Evolutionary conservation across 805 yeast species (phyloP).

Genomic region (Pichia insulana): DNA sequence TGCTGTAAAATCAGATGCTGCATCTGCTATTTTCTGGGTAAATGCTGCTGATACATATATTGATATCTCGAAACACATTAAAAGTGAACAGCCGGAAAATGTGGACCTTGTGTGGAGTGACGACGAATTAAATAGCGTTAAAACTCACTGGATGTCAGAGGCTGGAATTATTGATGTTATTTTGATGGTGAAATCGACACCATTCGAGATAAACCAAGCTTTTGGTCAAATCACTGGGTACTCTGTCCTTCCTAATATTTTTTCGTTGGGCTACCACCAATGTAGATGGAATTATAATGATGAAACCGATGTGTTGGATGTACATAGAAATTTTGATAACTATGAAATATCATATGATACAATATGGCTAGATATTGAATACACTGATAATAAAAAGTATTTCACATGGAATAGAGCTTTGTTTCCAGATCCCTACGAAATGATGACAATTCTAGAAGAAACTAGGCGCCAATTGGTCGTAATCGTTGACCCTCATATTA

Average conservation of each 20-base stretch:
- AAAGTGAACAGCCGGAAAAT: slow-evolving; percentile 5
- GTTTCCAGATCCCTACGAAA: slow-evolving; percentile 66
- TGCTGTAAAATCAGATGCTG: slow-evolving; percentile 46
- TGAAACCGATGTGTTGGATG: slow-evolving; percentile 72
- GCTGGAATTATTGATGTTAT: slow-evolving; percentile 75
- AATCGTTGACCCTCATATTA: slow-evolving; percentile 88
- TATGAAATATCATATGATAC: slow-evolving; percentile 76
- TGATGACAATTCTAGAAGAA: slow-evolving; percentile 56
- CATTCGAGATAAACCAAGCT: slow-evolving; percentile 44
- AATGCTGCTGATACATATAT: slow-evolving; percentile 90
- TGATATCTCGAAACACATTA: slow-evolving; percentile 44
- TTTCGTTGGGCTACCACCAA: slow-evolving; percentile 87
- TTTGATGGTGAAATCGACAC: slow-evolving; percentile 49
- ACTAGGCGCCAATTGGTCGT: slow-evolving; percentile 77
- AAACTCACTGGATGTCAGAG: slow-evolving; percentile 91
- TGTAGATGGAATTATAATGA: slow-evolving; percentile 97
- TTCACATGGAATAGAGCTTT: slow-evolving; percentile 79
- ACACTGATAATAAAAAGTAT: slow-evolving; percentile 76
- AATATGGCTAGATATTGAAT: slow-evolving; percentile 93
- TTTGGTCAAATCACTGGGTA: slow-evolving; percentile 70
- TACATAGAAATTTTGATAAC: slow-evolving; percentile 62
- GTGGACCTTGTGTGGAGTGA: slow-evolving; percentile 6
- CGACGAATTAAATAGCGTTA: slow-evolving; percentile 11
- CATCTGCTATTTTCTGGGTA: slow-evolving; percentile 83
- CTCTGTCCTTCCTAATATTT: slow-evolving; percentile 62